Base-by-base conservation (phyloP, 345 rosid species). In the Ailanthus altissimus region DNA sequence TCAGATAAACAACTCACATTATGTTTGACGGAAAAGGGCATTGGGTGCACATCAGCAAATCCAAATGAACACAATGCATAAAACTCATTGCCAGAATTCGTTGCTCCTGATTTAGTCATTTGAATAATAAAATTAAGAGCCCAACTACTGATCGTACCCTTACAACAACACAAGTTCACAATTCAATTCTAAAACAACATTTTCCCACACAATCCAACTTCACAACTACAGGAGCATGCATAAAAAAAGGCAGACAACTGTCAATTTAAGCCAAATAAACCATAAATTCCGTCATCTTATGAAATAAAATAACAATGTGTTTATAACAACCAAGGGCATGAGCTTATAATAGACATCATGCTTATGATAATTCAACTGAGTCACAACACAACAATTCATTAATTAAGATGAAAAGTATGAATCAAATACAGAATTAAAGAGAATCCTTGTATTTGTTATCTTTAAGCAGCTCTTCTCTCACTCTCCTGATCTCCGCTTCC, bases 401-500 rank as follows among this genome's bases (percentile, higher is more conserved):
- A 47, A 73, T 28, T n/a, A 36, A 12, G 49, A 5, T 67, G 20
- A 56, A 38, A 53, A 56, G 53, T 20, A 42, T 58, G 75, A 42
- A 58, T 38, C 62, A 59, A 75, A n/a, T 32, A 61, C 21, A 58
- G 45, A 72, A 47, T 56, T 72, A 57, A 38, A 75, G 73, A 67
- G 85, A 65, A 75, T 88, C 89, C 64, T 75, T 86, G 43, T 86
- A 67, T 75, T 81, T 88, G 72, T 87, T 88, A 47, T 85, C 81
- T 70, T 68, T 84, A 54, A 83, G 76, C 80, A 89, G 65, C 85
- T 90, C 87, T 75, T 84, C 89, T 78, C 91, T 84, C 59, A 87
- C 87, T 47, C 87, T 83, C 82, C 76, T 89, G 57, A 89, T 81
- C 83, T 86, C 88, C 36, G 85, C 91, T 82, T 85, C 90, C 75